phyloP scores from a whole-genome alignment of 148 eudicot species.

The Drosera capensis region DNA sequence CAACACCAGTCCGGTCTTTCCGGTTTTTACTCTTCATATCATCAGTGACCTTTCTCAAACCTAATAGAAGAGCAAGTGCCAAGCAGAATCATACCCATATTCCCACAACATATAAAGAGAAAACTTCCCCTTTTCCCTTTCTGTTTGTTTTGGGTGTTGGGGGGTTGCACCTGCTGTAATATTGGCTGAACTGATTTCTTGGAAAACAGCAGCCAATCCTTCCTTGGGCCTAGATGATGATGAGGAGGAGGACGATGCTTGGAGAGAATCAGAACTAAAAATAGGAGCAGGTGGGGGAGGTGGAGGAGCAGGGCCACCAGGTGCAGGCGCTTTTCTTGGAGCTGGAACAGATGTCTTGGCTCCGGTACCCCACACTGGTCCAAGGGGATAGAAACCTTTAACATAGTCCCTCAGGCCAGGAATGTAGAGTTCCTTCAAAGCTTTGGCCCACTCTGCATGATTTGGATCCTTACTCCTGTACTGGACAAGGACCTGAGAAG shows the following conservation, averaged over 20 bases:
- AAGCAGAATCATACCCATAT: conserved; percentile 7
- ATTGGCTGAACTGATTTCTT: conserved; percentile 65
- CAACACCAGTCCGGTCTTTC: conserved; percentile 66
- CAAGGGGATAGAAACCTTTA: conserved; percentile 72
- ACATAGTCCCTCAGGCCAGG: conserved; percentile 93
- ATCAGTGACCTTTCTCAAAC: conserved; percentile 75
- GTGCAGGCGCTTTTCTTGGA: conserved; percentile 38
- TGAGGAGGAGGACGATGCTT: no score
- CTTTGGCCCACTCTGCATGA: conserved; percentile 96
- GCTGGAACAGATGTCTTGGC: conserved; percentile 50
- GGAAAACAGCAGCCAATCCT: conserved; percentile 92
- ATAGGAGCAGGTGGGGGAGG: conserved; percentile 82
- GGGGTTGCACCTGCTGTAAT: conserved; percentile 74
- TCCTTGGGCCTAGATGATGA: conserved; percentile 61
- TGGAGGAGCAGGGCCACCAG: conserved; percentile 63
- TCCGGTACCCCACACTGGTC: conserved; percentile 83
- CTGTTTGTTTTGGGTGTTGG: no score
- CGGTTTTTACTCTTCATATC: conserved; percentile 96
- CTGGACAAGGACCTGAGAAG: conserved; percentile 64
- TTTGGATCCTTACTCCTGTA: conserved; percentile 74
- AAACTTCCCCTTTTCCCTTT: no score
- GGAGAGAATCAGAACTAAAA: conserved; percentile 43
- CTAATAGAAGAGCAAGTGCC: conserved; percentile 24
- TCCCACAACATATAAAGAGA: no score
- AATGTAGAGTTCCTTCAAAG: conserved; percentile 74